phyloP scores from a whole-genome alignment of 495 filamentous ascomycete species.

The Xylaria telfairii region DNA sequence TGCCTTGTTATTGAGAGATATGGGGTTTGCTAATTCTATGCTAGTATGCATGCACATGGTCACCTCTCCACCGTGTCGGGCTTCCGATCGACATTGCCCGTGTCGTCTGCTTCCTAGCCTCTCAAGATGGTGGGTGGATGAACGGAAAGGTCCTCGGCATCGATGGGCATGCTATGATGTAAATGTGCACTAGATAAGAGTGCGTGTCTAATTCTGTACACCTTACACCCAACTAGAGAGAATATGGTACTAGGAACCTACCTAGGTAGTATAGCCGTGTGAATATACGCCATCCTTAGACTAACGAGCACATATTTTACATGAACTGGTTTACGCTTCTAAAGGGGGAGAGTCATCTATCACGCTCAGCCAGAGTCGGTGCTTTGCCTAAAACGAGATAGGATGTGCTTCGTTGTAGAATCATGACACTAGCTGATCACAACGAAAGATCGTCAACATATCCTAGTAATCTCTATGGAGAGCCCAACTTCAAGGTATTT shows the following conservation, averaged over 20 bases:
- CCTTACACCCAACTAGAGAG: background rate
- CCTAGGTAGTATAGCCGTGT: background rate
- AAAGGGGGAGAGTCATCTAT: conserved; percentile 5
- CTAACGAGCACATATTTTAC: background rate
- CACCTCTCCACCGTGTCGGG: conserved; percentile 65
- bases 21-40: background rate
- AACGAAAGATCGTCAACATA: background rate
- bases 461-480: background rate
- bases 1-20: background rate
- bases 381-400: background rate
- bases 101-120: conserved; percentile 68
- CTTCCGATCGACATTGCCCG: conserved; percentile 69
- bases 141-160: conserved; percentile 64
- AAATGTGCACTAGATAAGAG: conserved; percentile 28
- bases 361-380: background rate
- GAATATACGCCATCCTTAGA: background rate
- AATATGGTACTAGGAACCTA: background rate
- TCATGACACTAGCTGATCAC: background rate
- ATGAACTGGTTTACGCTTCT: too few relatives aligned
- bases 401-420: background rate
- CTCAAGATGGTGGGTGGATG: conserved; percentile 70
- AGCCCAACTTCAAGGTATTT: background rate
- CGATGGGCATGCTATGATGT: conserved; percentile 56
- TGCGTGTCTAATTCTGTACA: background rate
- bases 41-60: conserved; percentile 60